Percentiles rank a stretch among this genome's conserved stretches.
phyloP scores from a whole-genome alignment of 116 monocot species.

The Zostera marina region DNA sequence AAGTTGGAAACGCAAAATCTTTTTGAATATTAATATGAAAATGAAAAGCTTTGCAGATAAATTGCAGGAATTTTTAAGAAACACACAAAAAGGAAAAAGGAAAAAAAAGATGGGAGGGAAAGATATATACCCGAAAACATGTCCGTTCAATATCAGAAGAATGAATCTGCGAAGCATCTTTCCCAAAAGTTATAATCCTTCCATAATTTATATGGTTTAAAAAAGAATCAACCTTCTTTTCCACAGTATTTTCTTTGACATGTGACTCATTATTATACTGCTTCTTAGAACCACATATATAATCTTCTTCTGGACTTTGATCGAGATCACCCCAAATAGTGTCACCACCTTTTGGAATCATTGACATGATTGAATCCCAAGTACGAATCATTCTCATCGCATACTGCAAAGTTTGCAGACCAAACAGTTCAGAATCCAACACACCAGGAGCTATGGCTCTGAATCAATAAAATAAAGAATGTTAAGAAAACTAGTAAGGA shows the following conservation, averaged over 20 bases:
- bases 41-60: not conserved
- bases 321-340: conserved; percentile 94
- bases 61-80: not conserved
- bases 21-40: not conserved
- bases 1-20: not conserved
- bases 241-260: conserved; percentile 14
- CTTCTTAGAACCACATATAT: conserved; percentile 45
- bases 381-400: conserved; percentile 96
- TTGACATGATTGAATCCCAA: conserved; percentile 99
- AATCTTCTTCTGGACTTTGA: conserved; percentile 86
- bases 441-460: conserved; percentile 95
- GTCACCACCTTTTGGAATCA: conserved; percentile 97
- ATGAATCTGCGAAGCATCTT: conserved; percentile 48
- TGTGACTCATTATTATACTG: conserved; percentile 35
- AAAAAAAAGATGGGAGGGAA: not conserved
- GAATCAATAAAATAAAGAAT: conserved; percentile 5
- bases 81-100: not conserved
- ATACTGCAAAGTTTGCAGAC: conserved; percentile 81
- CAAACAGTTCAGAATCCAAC: conserved; percentile 75
- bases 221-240: conserved; percentile 12
- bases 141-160: conserved; percentile 52
- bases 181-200: conserved; percentile 83
- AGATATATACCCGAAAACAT: conserved; percentile 61
- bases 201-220: conserved; percentile 44
- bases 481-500: not conserved